Conservation (phyloP, 345 rosid genomes). For the Eucalyptus brandiana region DNA sequence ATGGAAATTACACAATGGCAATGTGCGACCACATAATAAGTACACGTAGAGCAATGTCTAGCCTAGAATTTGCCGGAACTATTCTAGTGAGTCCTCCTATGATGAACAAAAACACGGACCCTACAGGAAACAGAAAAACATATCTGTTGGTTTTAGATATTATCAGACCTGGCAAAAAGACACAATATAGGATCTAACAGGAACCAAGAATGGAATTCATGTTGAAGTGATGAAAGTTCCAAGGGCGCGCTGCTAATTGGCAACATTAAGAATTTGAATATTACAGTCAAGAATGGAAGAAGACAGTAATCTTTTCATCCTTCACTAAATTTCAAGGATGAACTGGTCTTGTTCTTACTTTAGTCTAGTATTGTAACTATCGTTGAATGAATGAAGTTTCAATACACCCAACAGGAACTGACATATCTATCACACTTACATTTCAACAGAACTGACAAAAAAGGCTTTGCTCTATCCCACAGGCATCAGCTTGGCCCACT, state of each 20-base stretch:
- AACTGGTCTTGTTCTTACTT: background rate
- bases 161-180: background rate
- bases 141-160: background rate
- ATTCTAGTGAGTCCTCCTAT: background rate
- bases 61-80: conserved; percentile 1
- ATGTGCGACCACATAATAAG: background rate
- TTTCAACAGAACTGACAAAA: background rate
- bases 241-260: background rate
- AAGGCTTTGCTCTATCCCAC: background rate
- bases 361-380: background rate
- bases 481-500: background rate
- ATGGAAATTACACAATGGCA: background rate
- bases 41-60: conserved; percentile 1
- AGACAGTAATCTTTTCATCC: background rate
- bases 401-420: background rate
- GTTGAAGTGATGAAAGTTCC: background rate
- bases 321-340: background rate
- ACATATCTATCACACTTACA: background rate
- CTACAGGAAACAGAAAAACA: background rate
- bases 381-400: background rate
- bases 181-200: background rate
- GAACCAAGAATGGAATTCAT: background rate
- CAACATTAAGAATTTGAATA: background rate
- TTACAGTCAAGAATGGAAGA: background rate
- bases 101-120: background rate